Base-by-base conservation (phyloP, 768 basidiomycete species). In the Lactarius sp. region DNA sequence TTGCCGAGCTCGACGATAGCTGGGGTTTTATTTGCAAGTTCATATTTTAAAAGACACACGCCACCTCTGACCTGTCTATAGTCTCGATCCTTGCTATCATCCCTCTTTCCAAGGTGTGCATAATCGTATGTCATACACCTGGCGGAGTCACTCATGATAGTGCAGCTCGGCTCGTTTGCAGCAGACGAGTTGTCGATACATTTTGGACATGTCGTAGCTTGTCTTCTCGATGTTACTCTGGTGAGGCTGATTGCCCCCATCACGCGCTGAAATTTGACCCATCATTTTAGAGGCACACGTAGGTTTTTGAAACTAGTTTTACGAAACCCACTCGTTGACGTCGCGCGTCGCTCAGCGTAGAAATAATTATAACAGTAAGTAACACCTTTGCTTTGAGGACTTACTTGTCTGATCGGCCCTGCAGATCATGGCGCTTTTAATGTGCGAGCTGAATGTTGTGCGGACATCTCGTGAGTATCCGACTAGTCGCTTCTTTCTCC, bases 101-200 rank as follows among this genome's bases (percentile, higher is more conserved):
- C 64, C 92, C 92, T 6, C 78, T 94, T 6, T 92, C 92, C 44
- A 90, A 92, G 76, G 88, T 87, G 47, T 39, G 51, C 20, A 33
- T 34, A 41, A 27, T 20, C 56, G 50, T 31, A 37, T 56, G n/a
- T 42, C 20, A 27, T 22, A 47, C 42, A 36, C 50, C 31, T 13
- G 39, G 41, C 27, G 27, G 36, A 31, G 1, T 36, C 7, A 6
- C 37, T 64, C 16, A 67, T 65, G 18, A 70, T 36, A 8, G 18
- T 54, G 44, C 52, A 90, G 87, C 74, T 93, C 4, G 79, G 94
- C 2, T 87, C 86, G 0, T 93, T 92, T 70, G 90, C 90, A 1
- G 94, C 92, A 0, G 92, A 94, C 62, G 90, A 94, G 66, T 68
- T 94, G 18, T 89, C 92, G 3, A 70, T 92, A 59, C 84, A 90